phyloP scores from a whole-genome alignment of 108 stramenopile genomes.

The Schizochytrium sp. region DNA sequence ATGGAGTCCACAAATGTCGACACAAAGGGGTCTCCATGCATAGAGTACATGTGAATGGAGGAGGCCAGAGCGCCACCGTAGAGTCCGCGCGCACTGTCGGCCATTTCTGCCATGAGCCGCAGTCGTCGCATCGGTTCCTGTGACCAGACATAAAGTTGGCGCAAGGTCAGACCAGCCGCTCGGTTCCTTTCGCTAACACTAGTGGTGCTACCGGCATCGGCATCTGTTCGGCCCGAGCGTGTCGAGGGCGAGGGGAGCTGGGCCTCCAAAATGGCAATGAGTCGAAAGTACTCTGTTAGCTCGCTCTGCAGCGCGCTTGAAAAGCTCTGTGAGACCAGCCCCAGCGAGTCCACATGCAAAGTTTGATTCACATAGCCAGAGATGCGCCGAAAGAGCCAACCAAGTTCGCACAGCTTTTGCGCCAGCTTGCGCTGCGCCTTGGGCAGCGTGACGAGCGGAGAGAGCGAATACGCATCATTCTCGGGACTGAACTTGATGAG shows the following conservation, averaged over 20 bases:
- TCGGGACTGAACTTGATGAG: background rate
- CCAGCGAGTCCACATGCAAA: conserved; percentile 37
- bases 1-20: conserved; percentile 56
- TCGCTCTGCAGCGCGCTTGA: conserved; percentile 58
- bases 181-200: background rate
- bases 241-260: conserved; percentile 33
- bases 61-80: conserved; percentile 71
- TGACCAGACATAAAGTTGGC: conserved; percentile 59
- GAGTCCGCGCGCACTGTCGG: conserved; percentile 52
- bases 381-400: conserved; percentile 66
- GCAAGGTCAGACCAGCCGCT: conserved; percentile 43
- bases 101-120: conserved; percentile 59
- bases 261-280: conserved; percentile 59
- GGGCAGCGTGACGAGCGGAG: background rate
- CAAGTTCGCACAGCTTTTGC: conserved; percentile 52
- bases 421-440: background rate
- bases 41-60: conserved; percentile 57
- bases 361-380: conserved; percentile 40
- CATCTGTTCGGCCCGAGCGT: no score
- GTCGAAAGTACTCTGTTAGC: conserved; percentile 57
- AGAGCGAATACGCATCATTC: background rate
- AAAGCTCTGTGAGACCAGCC: conserved; percentile 62
- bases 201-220: no score
- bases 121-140: conserved; percentile 53
- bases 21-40: conserved; percentile 69